These are phyloP conservation scores for Cyphellophora europaea DNA, from an alignment of 2,329 filamentous ascomycete genomes.

Conservation along the genomic window DNA sequence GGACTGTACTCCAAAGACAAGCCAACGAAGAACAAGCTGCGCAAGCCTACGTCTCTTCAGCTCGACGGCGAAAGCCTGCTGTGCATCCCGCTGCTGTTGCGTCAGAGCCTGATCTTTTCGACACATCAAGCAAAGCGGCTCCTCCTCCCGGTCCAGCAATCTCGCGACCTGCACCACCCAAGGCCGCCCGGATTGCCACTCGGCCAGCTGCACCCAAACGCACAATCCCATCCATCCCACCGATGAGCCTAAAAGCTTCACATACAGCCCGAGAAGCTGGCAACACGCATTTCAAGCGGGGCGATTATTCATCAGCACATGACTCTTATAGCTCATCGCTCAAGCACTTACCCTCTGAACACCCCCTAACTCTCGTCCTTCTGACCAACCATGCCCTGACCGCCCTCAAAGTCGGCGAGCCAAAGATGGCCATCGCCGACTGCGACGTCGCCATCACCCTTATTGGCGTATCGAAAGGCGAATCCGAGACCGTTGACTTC, in stretches of 20 bases:
- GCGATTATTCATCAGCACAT: slow-evolving; percentile 83
- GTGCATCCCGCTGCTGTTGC: slow-evolving; percentile 35
- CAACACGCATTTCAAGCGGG: slow-evolving; percentile 83
- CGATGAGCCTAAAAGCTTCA: slow-evolving; percentile 62
- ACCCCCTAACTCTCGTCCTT: slow-evolving; percentile 80
- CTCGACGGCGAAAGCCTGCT: slow-evolving; percentile 62
- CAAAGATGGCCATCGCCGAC: slow-evolving; percentile 76
- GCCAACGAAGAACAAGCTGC: slow-evolving; percentile 70
- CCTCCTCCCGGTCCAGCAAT: slow-evolving; percentile 21
- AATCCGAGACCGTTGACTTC: slow-evolving; percentile 69
- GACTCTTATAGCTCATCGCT: slow-evolving; percentile 72
- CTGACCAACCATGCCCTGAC: slow-evolving; percentile 87
- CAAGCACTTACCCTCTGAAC: slow-evolving; percentile 60
- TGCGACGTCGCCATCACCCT: slow-evolving; percentile 70
- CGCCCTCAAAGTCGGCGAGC: slow-evolving; percentile 81
- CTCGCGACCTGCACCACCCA: slow-evolving; percentile 29
- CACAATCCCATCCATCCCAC: slow-evolving; percentile 54
- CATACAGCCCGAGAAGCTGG: slow-evolving; percentile 71
- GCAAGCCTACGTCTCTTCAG: slow-evolving; percentile 80
- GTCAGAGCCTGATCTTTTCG: slow-evolving; percentile 56
- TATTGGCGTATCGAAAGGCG: slow-evolving; percentile 70
- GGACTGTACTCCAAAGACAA: slow-evolving; percentile 59
- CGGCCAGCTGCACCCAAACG: slow-evolving; percentile 40
- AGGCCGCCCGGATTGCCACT: slow-evolving; percentile 34
- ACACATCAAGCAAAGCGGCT: slow-evolving; percentile 25